Conservation (phyloP, 1,139 yeast species). For the Blastobotrys persicus region DNA sequence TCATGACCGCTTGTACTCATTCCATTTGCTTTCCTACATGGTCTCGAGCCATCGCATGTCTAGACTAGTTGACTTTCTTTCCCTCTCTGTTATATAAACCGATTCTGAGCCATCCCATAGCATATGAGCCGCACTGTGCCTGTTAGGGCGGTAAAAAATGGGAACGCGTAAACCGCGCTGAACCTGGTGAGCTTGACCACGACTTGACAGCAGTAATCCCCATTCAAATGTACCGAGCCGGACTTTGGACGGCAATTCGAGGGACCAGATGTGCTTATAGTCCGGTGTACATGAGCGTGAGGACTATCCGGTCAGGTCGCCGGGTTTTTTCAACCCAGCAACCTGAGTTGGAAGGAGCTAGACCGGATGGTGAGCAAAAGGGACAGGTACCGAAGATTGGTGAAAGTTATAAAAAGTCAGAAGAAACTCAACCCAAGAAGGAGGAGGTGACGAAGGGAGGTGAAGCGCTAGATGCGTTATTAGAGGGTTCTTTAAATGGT, state of each 20-base stretch:
- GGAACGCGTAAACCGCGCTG: background rate
- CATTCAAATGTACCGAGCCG: constrained; percentile 3
- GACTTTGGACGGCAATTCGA: constrained; percentile 6
- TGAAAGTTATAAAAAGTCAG: background rate
- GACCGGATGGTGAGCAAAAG: background rate
- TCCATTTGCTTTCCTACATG: too few relatives aligned
- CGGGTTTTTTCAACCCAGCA: constrained; percentile 7
- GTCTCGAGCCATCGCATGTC: too few relatives aligned
- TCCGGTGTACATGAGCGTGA: background rate
- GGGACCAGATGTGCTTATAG: background rate
- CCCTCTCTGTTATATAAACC: too few relatives aligned
- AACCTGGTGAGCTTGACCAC: too few relatives aligned
- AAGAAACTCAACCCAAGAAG: background rate
- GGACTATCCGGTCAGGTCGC: constrained; percentile 4
- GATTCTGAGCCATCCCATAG: too few relatives aligned
- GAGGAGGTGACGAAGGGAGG: background rate
- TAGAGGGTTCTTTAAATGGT: background rate
- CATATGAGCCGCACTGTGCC: too few relatives aligned
- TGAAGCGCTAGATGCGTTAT: background rate
- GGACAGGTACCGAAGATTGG: constrained; percentile 2
- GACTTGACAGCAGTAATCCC: too few relatives aligned
- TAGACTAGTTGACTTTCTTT: too few relatives aligned
- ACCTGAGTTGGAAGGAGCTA: constrained; percentile 5
- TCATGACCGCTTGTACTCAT: too few relatives aligned
- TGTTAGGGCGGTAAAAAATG: too few relatives aligned